phyloP scores from a whole-genome alignment of 805 yeast species.

The Kazachstania taianensis region DNA sequence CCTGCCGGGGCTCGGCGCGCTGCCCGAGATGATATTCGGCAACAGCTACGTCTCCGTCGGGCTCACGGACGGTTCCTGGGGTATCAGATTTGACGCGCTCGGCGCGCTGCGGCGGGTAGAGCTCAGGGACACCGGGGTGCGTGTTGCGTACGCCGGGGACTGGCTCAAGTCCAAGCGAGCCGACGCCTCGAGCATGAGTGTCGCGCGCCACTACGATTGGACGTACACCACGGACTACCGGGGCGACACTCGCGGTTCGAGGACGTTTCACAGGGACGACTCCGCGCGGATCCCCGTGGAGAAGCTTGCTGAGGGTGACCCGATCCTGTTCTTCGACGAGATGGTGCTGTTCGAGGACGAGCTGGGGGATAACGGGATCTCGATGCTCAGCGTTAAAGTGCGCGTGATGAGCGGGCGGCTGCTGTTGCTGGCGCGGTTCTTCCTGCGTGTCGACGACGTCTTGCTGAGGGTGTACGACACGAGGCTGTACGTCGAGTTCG shows the following conservation, averaged over 20 bases:
- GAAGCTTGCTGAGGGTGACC: constrained; percentile 63
- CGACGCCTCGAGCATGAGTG: constrained; percentile 39
- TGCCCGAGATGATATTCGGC: constrained; percentile 98
- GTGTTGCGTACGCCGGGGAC: constrained; percentile 79
- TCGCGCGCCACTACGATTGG: constrained; percentile 90
- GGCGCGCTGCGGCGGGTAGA: constrained; percentile 55
- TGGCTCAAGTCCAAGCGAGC: constrained; percentile 48
- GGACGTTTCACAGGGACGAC: constrained; percentile 20
- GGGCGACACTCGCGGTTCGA: constrained; percentile 36
- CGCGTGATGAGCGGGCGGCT: constrained; percentile 83
- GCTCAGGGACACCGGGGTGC: constrained; percentile 41
- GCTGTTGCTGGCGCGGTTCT: constrained; percentile 64
- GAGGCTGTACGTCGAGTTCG: constrained; percentile 62
- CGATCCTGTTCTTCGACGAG: constrained; percentile 83
- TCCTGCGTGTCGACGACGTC: constrained; percentile 84
- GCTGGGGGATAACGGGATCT: constrained; percentile 89
- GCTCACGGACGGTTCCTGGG: constrained; percentile 29
- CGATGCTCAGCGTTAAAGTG: constrained; percentile 65
- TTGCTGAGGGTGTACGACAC: constrained; percentile 77
- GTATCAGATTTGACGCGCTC: constrained; percentile 59
- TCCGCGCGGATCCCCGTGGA: constrained; percentile 52
- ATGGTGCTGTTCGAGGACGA: constrained; percentile 88
- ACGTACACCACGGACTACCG: constrained; percentile 75
- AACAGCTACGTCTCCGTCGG: constrained; percentile 55
- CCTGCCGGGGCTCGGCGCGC: constrained; percentile 53